Evolutionary conservation across 805 yeast genomes (phyloP), one percentile per base, ranked within the genome.

Genomic region (Cyberlindnera petersonii): DNA sequence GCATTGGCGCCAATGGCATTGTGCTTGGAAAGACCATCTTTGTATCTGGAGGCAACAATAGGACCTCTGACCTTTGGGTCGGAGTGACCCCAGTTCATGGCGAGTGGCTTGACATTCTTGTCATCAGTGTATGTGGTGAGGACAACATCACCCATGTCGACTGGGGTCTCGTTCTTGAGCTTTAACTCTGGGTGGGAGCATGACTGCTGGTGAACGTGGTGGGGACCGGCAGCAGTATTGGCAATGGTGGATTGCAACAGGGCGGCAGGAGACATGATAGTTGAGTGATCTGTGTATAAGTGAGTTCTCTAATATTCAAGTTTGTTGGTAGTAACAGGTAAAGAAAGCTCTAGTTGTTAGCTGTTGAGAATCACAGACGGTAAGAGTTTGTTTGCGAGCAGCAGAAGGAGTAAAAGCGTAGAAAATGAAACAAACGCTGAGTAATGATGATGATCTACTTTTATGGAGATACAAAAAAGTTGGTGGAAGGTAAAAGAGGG

Each of bases 1-100:
- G 81, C 64, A 50, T 76, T 80, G 10, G 82, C 79, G 37, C 85
- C 85, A 46, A 78, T 74, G 28, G 82, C 71, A 51, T 79, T 79
- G 55, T 80, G 79, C 48, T 71, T 72, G 33, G 61, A 42, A 37
- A 75, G 53, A 26, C 82, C 77, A 27, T 68, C 63, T 23, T 65
- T 67, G 42, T 60, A 56, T 55, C 79, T 71, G 4, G 80, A 68
- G 16, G 73, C 75, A 15, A 76, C 75, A 31, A 79, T 59, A 8
- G 85, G 82, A 11, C 82, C 82, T 52, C 85, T 69, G 6, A 49
- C 58, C 22, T 47, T 42, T 9, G 79, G 67, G 33, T 73, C 72
- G 1, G 65, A 44, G 22, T 68, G 69, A 20, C 77, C 79, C 83
- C 85, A 78, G 20, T 63, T 55, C 40, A 77, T 47, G 4, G 69